Conservation (phyloP, 306 rosid species). For the Quercus parvula region DNA sequence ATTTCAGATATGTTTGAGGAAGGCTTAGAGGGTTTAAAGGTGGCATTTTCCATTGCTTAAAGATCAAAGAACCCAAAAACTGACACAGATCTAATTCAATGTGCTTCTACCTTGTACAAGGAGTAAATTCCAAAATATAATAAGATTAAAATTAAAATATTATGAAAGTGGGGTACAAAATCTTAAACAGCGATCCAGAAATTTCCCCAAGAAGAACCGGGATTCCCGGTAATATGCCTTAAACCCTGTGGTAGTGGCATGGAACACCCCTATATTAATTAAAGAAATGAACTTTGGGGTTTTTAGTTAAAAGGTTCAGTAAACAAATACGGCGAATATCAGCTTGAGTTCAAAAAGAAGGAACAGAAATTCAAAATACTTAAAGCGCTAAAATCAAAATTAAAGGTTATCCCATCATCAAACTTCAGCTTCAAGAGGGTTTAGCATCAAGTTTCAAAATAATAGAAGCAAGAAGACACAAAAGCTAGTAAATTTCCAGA, state of each 20-base stretch:
- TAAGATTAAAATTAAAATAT: background rate
- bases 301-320: background rate
- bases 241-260: constrained; percentile 26
- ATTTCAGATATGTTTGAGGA: constrained; percentile 68
- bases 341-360: background rate
- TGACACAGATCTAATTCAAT: constrained; percentile 23
- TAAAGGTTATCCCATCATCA: background rate
- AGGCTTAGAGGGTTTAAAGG: constrained; percentile 49
- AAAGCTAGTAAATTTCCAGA: background rate
- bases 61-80: constrained; percentile 26
- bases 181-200: constrained; percentile 20
- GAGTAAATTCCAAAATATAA: constrained; percentile 12
- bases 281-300: constrained; percentile 4
- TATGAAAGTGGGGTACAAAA: constrained; percentile 1
- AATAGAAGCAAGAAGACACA: background rate
- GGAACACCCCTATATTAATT: constrained; percentile 25
- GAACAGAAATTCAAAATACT: background rate
- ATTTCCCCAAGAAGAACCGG: constrained; percentile 25
- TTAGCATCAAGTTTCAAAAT: background rate
- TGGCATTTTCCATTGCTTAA: constrained; percentile 44
- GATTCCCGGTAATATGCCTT: constrained; percentile 27
- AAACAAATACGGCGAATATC: background rate
- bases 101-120: constrained; percentile 10
- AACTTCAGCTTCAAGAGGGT: background rate
- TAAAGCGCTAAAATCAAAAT: background rate